These are phyloP conservation scores for Metschnikowia corniflorae DNA, from an alignment of 805 yeast species.

Conservation along the genomic window DNA sequence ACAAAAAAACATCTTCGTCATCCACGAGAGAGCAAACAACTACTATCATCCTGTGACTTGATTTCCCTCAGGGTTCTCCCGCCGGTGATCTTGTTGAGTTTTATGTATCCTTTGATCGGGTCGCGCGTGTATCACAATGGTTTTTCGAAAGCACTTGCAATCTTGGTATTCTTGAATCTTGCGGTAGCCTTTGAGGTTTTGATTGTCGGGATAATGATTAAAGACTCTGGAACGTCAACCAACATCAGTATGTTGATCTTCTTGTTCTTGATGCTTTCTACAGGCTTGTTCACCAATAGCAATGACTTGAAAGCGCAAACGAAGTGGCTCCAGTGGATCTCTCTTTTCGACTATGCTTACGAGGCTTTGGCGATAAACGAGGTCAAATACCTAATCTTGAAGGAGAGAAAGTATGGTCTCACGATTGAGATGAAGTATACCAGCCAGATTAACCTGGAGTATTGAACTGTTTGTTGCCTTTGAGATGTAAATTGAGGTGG, in stretches of 20 bases:
- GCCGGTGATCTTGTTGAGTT: conserved; percentile 73
- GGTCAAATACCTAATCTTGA: conserved; percentile 77
- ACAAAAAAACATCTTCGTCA: conserved; percentile 80
- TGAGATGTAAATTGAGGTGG: too few relatives aligned
- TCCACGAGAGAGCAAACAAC: conserved; percentile 91
- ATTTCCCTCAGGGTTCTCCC: conserved; percentile 93
- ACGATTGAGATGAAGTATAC: too few relatives aligned
- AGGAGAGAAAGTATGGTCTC: conserved; percentile 87
- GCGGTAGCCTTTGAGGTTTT: conserved; percentile 83
- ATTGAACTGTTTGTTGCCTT: too few relatives aligned
- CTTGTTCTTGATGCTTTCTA: conserved; percentile 82
- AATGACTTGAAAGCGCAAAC: conserved; percentile 53
- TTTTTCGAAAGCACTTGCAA: conserved; percentile 63
- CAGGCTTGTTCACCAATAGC: conserved; percentile 89
- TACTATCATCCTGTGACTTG: conserved; percentile 94
- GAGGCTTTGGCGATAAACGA: conserved; percentile 92
- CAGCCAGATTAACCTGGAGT: too few relatives aligned
- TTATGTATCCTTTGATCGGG: conserved; percentile 89
- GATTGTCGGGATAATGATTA: conserved; percentile 80
- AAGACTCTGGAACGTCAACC: conserved; percentile 90
- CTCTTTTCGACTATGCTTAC: conserved; percentile 93
- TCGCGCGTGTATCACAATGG: conserved; percentile 74
- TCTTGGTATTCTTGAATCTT: conserved; percentile 78
- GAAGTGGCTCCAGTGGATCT: conserved; percentile 74
- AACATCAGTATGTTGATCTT: conserved; percentile 80